Evolutionary conservation across 2,329 filamentous ascomycete species (phyloP).

Genomic region (Ophiostoma fasciatum): DNA sequence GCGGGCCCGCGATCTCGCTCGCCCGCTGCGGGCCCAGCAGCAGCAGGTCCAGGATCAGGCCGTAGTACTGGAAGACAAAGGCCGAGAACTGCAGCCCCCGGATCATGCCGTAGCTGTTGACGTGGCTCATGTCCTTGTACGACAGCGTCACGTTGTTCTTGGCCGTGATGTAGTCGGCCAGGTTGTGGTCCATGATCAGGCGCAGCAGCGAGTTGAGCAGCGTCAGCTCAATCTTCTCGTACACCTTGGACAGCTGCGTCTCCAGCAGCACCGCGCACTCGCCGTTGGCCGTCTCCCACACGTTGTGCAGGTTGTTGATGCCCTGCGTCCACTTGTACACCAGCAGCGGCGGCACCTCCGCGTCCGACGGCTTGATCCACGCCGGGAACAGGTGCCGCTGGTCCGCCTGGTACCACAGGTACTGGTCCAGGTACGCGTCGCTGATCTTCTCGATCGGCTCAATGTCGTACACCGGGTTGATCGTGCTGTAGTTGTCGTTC

Average conservation of each 20-base stretch:
- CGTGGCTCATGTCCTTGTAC: conserved; percentile 99
- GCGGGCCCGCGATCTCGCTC: conserved; percentile 93
- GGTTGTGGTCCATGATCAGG: conserved; percentile 97
- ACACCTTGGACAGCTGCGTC: conserved; percentile 96
- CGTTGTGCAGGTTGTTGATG: conserved; percentile 92
- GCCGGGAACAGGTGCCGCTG: conserved; percentile 92
- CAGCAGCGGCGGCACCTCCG: conserved; percentile 84
- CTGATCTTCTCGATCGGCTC: conserved; percentile 99
- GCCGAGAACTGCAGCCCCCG: conserved; percentile 94
- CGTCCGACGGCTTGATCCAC: conserved; percentile 98
- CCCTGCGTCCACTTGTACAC: conserved; percentile 99
- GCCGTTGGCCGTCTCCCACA: conserved; percentile 87
- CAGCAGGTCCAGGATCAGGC: conserved; percentile 83
- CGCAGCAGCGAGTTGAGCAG: conserved; percentile 84
- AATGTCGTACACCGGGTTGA: conserved; percentile 97
- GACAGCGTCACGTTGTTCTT: conserved; percentile 99
- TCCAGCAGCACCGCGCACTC: conserved; percentile 99
- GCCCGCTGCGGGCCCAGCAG: conserved; percentile 86
- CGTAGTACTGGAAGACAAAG: conserved; percentile 98
- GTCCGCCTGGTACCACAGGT: conserved; percentile 97
- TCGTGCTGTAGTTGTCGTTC: conserved; percentile 99
- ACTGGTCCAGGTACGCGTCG: conserved; percentile 95
- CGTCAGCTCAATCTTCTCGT: conserved; percentile 97
- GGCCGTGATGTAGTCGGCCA: conserved; percentile 96
- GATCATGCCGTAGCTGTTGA: conserved; percentile 97